A percentile compares a stretch with the other conserved stretches of the same genome.
These are phyloP conservation scores for Phytophthora pini DNA, from an alignment of 352 stramenopile genomes.

Conservation along the genomic window DNA sequence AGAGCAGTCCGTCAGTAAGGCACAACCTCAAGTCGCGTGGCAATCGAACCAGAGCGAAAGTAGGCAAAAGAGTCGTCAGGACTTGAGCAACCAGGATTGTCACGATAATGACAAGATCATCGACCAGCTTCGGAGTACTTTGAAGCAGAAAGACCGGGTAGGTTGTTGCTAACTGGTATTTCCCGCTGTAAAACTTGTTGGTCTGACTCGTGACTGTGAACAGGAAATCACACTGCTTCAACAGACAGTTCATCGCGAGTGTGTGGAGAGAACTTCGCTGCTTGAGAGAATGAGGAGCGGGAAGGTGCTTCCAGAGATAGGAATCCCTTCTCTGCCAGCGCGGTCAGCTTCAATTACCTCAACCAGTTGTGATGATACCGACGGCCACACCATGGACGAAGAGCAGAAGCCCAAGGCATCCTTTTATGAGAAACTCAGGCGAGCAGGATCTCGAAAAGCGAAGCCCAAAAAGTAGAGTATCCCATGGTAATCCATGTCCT, in stretches of 20 bases:
- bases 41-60: slow-evolving; percentile 9
- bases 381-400: slow-evolving; percentile 14
- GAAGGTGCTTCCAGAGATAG: slow-evolving; percentile 70
- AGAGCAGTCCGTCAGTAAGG: not conserved
- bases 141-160: slow-evolving; percentile 67
- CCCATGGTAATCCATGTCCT: not conserved
- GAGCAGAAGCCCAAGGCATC: slow-evolving; percentile 51
- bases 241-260: slow-evolving; percentile 85
- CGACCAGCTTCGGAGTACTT: slow-evolving; percentile 39
- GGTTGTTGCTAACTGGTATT: slow-evolving; percentile 6
- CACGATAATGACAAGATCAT: slow-evolving; percentile 55
- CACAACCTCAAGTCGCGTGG: slow-evolving; percentile 14
- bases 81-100: slow-evolving; percentile 50
- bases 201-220: not conserved
- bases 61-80: slow-evolving; percentile 7
- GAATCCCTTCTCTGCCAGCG: not conserved
- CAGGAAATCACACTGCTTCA: slow-evolving; percentile 81
- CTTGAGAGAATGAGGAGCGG: slow-evolving; percentile 74
- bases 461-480: slow-evolving; percentile 50
- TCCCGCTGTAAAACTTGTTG: too few species aligned
- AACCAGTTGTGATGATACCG: slow-evolving; percentile 21
- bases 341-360: slow-evolving; percentile 3
- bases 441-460: slow-evolving; percentile 57
- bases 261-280: slow-evolving; percentile 79
- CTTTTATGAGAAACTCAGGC: slow-evolving; percentile 82